Evolutionary conservation across 306 rosid genomes (phyloP).

Genomic region (Vigna hirtella): DNA sequence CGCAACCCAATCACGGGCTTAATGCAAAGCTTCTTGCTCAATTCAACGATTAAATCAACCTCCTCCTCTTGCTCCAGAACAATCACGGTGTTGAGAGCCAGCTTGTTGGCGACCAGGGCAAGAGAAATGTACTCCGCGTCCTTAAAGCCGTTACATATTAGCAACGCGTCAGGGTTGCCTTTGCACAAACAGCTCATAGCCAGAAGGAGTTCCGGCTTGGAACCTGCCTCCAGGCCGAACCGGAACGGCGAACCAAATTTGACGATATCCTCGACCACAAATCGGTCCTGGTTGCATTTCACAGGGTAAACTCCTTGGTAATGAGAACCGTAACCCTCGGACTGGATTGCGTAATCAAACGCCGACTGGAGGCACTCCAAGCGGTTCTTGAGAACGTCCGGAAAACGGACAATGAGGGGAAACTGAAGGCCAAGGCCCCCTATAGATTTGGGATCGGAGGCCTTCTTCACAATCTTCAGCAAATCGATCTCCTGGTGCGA

Average conservation of each 20-base stretch:
- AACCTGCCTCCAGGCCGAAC: slow-evolving; percentile 92
- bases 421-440: slow-evolving; percentile 84
- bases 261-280: slow-evolving; percentile 87
- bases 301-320: slow-evolving; percentile 97
- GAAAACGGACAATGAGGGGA: slow-evolving; percentile 80
- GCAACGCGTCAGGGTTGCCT: slow-evolving; percentile 68
- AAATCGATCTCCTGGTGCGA: slow-evolving; percentile 91
- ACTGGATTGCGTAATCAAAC: slow-evolving; percentile 68
- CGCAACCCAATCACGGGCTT: slow-evolving; percentile 82
- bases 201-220: slow-evolving; percentile 87
- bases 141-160: slow-evolving; percentile 84
- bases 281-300: slow-evolving; percentile 91
- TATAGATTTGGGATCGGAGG: slow-evolving; percentile 63
- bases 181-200: slow-evolving; percentile 92
- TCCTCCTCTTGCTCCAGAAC: slow-evolving; percentile 93
- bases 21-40: slow-evolving; percentile 70
- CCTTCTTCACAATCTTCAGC: slow-evolving; percentile 78
- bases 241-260: slow-evolving; percentile 70
- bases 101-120: slow-evolving; percentile 77
- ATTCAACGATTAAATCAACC: slow-evolving; percentile 68
- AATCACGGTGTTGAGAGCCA: slow-evolving; percentile 74
- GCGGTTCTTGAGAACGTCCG: slow-evolving; percentile 77
- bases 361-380: slow-evolving; percentile 79
- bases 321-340: slow-evolving; percentile 68
- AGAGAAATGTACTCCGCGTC: slow-evolving; percentile 76